Evolutionary conservation across 2,329 filamentous ascomycete genomes (phyloP), one percentile per base, ranked within the genome.

Genomic region (Thielaviopsis ethacetica): DNA sequence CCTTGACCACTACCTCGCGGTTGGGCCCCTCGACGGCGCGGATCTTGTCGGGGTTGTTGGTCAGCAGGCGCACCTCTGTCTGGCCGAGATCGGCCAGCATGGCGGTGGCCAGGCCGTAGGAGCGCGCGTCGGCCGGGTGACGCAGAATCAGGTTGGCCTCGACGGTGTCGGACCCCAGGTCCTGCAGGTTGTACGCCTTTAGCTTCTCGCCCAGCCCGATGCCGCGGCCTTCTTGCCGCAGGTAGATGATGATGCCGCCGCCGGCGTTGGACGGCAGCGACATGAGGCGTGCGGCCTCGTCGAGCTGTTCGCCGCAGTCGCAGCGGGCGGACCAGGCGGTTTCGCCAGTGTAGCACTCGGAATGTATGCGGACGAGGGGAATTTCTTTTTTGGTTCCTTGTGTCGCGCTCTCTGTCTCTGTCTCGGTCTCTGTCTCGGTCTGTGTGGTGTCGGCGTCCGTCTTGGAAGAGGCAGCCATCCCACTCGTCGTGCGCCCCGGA

Each of bases 21-120:
- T 88, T 88, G 0, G 91, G 91, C 0, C 93, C 93, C 70, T 98
- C 93, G 0, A 98, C 87, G 0, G 93, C 93, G 17, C 89, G 78
- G 50, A 98, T 88, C 75, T 98, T 98, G 66, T 98, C 93, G 0
- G 93, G 93, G 66, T 98, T 98, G 70, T 98, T 98, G 10, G 93
- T 98, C 65, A 98, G 73, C 56, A 98, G 73, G 41, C 88, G 78
- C 57, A 97, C 84, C 27, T 91, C 86, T 13, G 73, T 70, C 65
- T 95, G 79, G 0, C 88, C 91, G 30, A 98, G 73, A 72, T 98
- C 93, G 62, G 84, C 76, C 58, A 98, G 75, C 79, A 98, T 97
- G 0, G 91, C 91, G 1, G 93, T 98, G 1, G 93, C 93, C n/a
- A 98, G 73, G 1, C 93, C 93, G 67, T 98, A 98, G 65, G 88